Evolutionary conservation across 2,329 filamentous ascomycete genomes (phyloP).

Genomic region (Botryotinia globosa): DNA sequence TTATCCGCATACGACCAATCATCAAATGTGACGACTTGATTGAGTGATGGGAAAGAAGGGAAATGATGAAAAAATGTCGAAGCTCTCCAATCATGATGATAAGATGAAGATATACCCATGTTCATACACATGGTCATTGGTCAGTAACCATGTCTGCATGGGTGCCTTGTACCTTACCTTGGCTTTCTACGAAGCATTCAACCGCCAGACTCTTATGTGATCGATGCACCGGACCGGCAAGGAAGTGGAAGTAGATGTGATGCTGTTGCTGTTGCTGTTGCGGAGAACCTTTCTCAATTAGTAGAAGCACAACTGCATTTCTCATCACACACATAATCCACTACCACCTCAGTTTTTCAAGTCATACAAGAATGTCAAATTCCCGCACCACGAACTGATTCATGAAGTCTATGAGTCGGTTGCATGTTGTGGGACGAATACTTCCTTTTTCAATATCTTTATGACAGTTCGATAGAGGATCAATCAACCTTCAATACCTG

Average conservation of each 20-base stretch:
- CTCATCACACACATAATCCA: conserved; percentile 12
- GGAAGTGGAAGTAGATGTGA: conserved; percentile 5
- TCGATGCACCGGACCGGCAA: conserved; percentile 1
- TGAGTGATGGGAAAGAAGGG: not conserved
- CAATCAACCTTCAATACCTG: not conserved
- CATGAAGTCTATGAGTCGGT: not conserved
- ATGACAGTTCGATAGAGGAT: not conserved
- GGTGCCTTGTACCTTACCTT: conserved; percentile 8
- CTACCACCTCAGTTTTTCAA: not conserved
- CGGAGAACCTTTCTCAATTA: conserved; percentile 13
- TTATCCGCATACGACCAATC: not conserved
- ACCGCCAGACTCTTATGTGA: conserved; percentile 10
- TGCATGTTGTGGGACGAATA: conserved; percentile 4
- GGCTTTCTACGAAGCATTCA: not conserved
- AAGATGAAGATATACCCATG: conserved; percentile 4
- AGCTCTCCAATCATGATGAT: conserved; percentile 6
- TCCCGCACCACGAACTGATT: not conserved
- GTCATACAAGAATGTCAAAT: conserved; percentile 16
- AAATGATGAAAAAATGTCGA: not conserved
- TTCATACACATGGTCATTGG: not conserved
- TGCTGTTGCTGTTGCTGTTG: not conserved
- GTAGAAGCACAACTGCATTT: conserved; percentile 9
- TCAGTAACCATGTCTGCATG: conserved; percentile 3
- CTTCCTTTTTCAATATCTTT: conserved; percentile 1
- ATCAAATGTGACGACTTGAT: not conserved